Percentiles rank a stretch among this genome's conserved stretches.
These are phyloP conservation scores for Pestalotiopsis sp. DNA, from an alignment of 2,329 filamentous ascomycete genomes.

Conservation along the genomic window DNA sequence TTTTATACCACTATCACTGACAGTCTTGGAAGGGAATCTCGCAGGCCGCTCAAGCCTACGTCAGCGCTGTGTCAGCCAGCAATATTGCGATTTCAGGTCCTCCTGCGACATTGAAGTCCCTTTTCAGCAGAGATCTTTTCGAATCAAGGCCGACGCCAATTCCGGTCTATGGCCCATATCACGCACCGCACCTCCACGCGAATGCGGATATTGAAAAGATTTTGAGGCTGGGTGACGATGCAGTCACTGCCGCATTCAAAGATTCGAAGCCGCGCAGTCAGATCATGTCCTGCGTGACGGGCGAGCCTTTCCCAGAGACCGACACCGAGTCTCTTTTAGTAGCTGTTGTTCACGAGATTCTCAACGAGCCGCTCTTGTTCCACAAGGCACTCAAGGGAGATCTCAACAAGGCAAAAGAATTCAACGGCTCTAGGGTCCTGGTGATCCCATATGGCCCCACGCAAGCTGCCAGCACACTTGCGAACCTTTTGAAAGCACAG, in stretches of 20 bases:
- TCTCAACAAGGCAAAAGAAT: constrained; percentile 42
- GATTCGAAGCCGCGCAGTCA: constrained; percentile 47
- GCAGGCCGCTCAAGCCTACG: constrained; percentile 50
- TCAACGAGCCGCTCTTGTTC: constrained; percentile 53
- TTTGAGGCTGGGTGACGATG: constrained; percentile 44
- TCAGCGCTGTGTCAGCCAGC: constrained; percentile 53
- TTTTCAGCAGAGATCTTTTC: constrained; percentile 44
- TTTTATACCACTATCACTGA: neutral
- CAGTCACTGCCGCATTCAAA: constrained; percentile 40
- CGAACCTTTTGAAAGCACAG: constrained; percentile 43
- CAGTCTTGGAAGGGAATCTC: constrained; percentile 39
- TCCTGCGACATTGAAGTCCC: constrained; percentile 47
- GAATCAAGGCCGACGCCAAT: constrained; percentile 48
- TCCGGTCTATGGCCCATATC: constrained; percentile 60
- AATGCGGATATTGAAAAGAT: constrained; percentile 46
- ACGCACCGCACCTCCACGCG: constrained; percentile 56
- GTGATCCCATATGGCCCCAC: constrained; percentile 55
- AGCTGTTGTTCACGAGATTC: constrained; percentile 49
- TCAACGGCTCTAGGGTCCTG: constrained; percentile 42
- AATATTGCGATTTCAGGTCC: constrained; percentile 59
- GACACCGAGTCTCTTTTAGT: constrained; percentile 45
- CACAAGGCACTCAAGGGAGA: constrained; percentile 51
- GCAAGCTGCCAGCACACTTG: constrained; percentile 49
- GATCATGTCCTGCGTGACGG: constrained; percentile 55
- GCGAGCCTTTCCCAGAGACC: constrained; percentile 41